phyloP scores from a whole-genome alignment of 495 filamentous ascomycete genomes.

The Beverwykella pulmonaria region DNA sequence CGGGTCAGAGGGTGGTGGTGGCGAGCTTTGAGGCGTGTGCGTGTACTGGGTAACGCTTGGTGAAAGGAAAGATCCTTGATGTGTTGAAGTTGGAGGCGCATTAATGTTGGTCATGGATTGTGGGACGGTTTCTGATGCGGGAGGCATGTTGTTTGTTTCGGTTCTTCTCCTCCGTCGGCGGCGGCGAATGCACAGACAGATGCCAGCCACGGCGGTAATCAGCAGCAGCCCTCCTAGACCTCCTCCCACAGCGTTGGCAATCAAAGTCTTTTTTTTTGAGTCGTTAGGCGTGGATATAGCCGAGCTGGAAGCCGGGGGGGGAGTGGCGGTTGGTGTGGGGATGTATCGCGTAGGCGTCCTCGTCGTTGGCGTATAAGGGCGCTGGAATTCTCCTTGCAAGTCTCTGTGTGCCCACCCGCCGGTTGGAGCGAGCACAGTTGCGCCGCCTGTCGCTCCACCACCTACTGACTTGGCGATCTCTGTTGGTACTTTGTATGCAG shows the following conservation, averaged over 20 bases:
- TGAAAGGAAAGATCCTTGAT: too few relatives aligned
- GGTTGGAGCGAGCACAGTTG: constrained; percentile 9
- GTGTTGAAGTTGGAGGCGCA: too few relatives aligned
- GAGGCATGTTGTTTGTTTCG: too few relatives aligned
- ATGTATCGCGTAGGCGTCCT: constrained; percentile 7
- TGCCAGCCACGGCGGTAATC: too few relatives aligned
- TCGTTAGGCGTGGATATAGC: not conserved
- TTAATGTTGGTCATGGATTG: too few relatives aligned
- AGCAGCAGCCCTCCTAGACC: not conserved
- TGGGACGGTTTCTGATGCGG: too few relatives aligned
- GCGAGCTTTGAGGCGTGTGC: too few relatives aligned
- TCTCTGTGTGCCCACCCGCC: constrained; percentile 4
- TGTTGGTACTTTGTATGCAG: constrained; percentile 48
- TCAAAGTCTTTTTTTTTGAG: not conserved
- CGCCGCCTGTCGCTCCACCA: constrained; percentile 34
- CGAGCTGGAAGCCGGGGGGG: too few relatives aligned
- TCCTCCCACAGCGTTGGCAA: not conserved
- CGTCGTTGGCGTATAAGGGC: not conserved
- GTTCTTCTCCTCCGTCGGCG: too few relatives aligned
- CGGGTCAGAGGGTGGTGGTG: too few relatives aligned
- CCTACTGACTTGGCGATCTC: constrained; percentile 49
- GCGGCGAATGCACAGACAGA: too few relatives aligned
- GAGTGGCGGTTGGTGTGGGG: not conserved
- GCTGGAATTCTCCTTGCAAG: not conserved
- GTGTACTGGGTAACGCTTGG: too few relatives aligned